A percentile compares a stretch with the other conserved stretches of the same genome.
These are phyloP conservation scores for Pythium phragmitis DNA, from an alignment of 352 stramenopile genomes.

Conservation along the genomic window DNA sequence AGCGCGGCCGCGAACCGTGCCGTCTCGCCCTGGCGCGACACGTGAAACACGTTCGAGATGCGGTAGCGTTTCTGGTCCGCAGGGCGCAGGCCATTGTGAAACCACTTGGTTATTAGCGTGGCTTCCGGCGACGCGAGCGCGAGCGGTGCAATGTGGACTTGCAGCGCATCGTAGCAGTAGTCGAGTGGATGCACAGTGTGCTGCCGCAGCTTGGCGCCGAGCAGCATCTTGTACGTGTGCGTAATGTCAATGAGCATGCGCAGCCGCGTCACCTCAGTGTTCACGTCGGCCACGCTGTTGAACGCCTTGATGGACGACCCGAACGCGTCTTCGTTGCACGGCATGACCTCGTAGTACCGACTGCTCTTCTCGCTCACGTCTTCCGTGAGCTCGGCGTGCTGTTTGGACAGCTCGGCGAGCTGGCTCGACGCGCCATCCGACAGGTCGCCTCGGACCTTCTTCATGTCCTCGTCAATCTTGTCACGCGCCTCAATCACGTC, in stretches of 20 bases:
- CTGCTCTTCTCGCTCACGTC: slow-evolving; percentile 69
- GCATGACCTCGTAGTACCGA: slow-evolving; percentile 82
- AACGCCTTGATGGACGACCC: slow-evolving; percentile 62
- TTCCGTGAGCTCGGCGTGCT: slow-evolving; percentile 54
- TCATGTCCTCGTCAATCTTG: slow-evolving; percentile 49
- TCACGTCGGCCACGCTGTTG: slow-evolving; percentile 50
- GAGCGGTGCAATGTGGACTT: slow-evolving; percentile 53
- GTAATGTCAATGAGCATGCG: slow-evolving; percentile 67
- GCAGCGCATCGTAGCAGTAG: slow-evolving; percentile 78
- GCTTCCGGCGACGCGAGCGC: slow-evolving; percentile 33
- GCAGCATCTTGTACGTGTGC: slow-evolving; percentile 75
- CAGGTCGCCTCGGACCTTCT: slow-evolving; percentile 44
- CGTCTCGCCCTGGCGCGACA: slow-evolving; percentile 60
- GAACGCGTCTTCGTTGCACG: slow-evolving; percentile 64
- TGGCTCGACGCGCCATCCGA: slow-evolving; percentile 40
- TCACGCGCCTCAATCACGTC: slow-evolving; percentile 49
- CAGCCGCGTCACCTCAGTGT: slow-evolving; percentile 65
- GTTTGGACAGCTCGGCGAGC: slow-evolving; percentile 46
- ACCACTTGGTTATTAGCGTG: slow-evolving; percentile 58
- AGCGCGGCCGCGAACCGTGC: slow-evolving; percentile 49
- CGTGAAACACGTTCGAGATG: slow-evolving; percentile 65
- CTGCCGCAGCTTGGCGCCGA: slow-evolving; percentile 53
- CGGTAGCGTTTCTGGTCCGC: slow-evolving; percentile 36
- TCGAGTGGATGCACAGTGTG: slow-evolving; percentile 53
- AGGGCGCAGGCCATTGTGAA: slow-evolving; percentile 47